phyloP scores from a whole-genome alignment of 2,329 filamentous ascomycete genomes.

The Sclerotinia trifoliorum region DNA sequence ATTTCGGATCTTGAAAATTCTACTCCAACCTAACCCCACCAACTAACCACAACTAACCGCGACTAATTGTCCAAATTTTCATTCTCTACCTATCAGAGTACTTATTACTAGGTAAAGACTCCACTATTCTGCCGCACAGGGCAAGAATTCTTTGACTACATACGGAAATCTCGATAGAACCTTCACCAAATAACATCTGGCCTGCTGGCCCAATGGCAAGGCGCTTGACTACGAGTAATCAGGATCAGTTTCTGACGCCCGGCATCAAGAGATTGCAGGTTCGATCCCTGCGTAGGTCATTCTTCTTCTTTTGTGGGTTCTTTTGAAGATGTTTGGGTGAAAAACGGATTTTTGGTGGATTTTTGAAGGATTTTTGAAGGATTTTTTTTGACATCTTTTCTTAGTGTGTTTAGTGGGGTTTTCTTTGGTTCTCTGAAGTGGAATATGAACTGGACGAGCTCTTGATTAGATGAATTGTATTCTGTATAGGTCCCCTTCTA shows the following conservation, averaged over 20 bases:
- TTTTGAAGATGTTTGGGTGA: not conserved
- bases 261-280: conserved; percentile 47
- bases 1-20: not conserved
- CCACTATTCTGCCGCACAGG: not conserved
- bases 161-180: fast-evolving
- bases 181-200: not conserved
- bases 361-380: not conserved
- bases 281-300: conserved; percentile 41
- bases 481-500: no score
- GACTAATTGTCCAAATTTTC: not conserved
- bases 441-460: not conserved
- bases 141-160: fast-evolving
- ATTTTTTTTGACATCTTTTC: not conserved
- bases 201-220: conserved; percentile 26
- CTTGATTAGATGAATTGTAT: not conserved
- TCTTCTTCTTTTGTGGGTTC: not conserved
- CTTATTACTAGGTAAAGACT: fast-evolving
- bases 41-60: not conserved
- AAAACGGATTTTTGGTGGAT: not conserved
- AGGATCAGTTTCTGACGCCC: not conserved
- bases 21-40: not conserved
- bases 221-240: conserved; percentile 23
- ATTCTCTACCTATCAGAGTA: not conserved
- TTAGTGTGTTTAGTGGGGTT: not conserved
- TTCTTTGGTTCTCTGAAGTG: not conserved